Base-by-base conservation (phyloP, 495 filamentous ascomycete species). In the Penicillium lagena region DNA sequence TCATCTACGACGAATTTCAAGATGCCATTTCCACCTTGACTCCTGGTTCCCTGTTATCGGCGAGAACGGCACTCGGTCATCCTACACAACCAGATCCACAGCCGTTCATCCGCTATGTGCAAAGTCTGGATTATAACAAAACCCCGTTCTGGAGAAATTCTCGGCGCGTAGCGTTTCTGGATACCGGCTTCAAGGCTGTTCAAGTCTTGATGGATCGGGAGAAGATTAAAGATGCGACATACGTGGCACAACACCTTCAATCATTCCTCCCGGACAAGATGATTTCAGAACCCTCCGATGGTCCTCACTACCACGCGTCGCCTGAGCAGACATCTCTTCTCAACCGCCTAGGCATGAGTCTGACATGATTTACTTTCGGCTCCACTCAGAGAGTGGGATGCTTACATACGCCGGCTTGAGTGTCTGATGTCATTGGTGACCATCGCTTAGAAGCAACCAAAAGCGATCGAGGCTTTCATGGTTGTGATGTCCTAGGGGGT, bases 101-200 rank as follows among this genome's bases (percentile, higher is more conserved):
- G 12, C 65, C 61, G 4, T 63, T 71, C 36, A 41, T 72, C 14
- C 36, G 49, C 28, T 63, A 54, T 42, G 46, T 63, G 37, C 46
- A 52, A 11, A 36, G 29, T 2, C 13, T 60, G 4, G 49, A 52
- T 9, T 35, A 43, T 7, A 42, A 27, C 13, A 42, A 47, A 34
- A 35, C 56, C 17, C 48, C 52, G n/a, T 29, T 52, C 7, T 64
- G 46, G 54, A 45, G 39, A 13, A 39, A 56, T 10, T 4, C 17
- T 8, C 49, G 54, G 13, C 60, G 54, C 13, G 62, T 61, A 35
- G 43, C 43, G 27, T 51, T 68, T 33, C 50, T 68, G 30, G 45
- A 51, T 0, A 51, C 58, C n/a, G 49, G 59, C 10, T 64, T 64
- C 30, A 58, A 68, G 27, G 68, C 61, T 2, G 57, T 73, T 12